Base-by-base conservation (phyloP, 805 yeast genomes). In the Maudiozyma turicensis region DNA sequence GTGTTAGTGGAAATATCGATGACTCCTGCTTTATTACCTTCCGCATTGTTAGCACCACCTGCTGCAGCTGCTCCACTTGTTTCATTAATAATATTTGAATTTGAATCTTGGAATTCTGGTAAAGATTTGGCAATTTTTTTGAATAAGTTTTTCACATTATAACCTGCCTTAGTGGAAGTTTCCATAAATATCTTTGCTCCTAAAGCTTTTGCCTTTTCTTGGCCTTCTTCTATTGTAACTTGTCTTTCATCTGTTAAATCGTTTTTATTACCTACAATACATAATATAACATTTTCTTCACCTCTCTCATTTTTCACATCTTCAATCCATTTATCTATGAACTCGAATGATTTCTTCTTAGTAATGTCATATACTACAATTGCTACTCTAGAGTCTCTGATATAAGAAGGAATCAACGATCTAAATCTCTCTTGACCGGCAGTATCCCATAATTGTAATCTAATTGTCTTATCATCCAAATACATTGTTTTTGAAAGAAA, bases 341-440 rank as follows among this genome's bases (percentile, higher is more conserved):
- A 83, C 51, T 82, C 84, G 68, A 91, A 91, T 15, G 95, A 81
- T 60, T 86, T 86, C 63, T 78, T 83, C 61, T 81, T 84, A 7
- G 97, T 88, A 51, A 91, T 84, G 65, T 93, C 99, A 69, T 91
- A 91, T 26, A 95, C 96, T 30, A 93, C 83, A 44, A 93, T 95
- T 0, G 99, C 98, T n/a, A 93, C 98, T 59, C 90, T 89, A 13
- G 95, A 85, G 67, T 93, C 99, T 58, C 99, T 76, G 52, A 93
- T 93, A 63, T 93, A 93, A 9, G 95, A 84, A 3, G 99, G 99
- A 50, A 93, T 91, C 64, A 93, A 76, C 14, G 95, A 85, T 61
- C 98, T 75, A 72, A 93, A 93, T 58, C 99, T 72, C 67, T 93
- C 99, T 69, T 90, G 98, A 13, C 98, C 96, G 1, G 96, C 96